Percentiles rank a stretch among this genome's conserved stretches.
Evolutionary conservation across 2,329 filamentous ascomycete species (phyloP).

Genomic region (Fusarium luffae): DNA sequence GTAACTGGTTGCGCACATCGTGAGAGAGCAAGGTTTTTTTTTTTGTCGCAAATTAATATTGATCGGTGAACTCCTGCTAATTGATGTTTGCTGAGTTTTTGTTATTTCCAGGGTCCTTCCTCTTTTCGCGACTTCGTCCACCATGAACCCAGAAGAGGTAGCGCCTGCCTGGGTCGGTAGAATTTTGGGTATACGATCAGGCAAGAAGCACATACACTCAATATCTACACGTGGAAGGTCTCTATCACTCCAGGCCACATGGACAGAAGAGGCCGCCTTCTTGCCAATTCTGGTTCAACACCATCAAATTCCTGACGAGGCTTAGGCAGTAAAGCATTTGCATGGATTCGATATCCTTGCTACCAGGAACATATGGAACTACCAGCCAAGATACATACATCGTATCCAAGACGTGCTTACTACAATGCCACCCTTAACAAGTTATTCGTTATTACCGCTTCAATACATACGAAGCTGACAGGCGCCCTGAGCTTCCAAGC

Average conservation of each 20-base stretch:
- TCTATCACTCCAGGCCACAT: not conserved
- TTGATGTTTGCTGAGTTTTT: not conserved
- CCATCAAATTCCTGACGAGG: not conserved
- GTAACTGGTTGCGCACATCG: not conserved
- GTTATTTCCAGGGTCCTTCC: not conserved
- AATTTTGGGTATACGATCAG: not conserved
- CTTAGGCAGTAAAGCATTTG: not conserved
- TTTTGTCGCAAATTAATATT: not conserved
- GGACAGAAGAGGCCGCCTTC: not conserved
- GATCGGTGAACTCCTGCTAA: not conserved
- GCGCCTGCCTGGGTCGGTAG: not conserved
- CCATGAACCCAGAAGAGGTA: not conserved
- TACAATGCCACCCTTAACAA: not conserved
- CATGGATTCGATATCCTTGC: slow-evolving; percentile 1
- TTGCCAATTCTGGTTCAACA: not conserved
- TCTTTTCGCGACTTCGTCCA: not conserved
- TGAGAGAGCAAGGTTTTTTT: not conserved
- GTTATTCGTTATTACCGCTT: not conserved
- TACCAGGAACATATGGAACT: not conserved
- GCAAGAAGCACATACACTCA: not conserved
- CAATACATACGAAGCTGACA: not conserved
- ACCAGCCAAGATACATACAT: slow-evolving; percentile 1
- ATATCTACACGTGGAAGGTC: not conserved
- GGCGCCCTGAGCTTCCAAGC: not conserved
- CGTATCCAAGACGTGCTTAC: not conserved